Base-by-base conservation (phyloP, 163 green algal genomes). In the Smithsoniella earleae region DNA sequence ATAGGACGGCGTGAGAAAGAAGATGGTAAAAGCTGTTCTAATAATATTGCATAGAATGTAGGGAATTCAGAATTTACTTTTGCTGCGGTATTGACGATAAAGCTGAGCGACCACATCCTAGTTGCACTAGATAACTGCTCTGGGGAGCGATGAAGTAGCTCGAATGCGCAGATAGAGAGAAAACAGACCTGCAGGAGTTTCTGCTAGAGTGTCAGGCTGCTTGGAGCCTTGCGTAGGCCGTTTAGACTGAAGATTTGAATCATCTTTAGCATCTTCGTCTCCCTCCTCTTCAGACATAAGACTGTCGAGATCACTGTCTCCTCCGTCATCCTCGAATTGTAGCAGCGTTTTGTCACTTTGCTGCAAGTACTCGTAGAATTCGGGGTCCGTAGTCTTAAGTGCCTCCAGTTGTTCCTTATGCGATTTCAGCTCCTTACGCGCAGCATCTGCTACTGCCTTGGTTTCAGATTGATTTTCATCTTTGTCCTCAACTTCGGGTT, bases 301-400 rank as follows among this genome's bases (percentile, higher is more conserved):
- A 13, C 40, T 49, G 10, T 18, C 0, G 52, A 16, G 8, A 28
- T 83, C 74, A 0, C 88, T 82, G 1, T 82, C 82, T 1, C 84
- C 83, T 13, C 87, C 86, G 16, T 79, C 89, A 2, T 73, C 77
- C 3, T 84, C 86, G 79, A 97, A 97, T 0, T 88, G 80, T 8
- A 98, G 80, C 75, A 98, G 80, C 27, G 89, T 85, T 40, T 90
- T 73, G 69, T 98, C 92, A 4, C 88, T 89, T 25, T 88, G 78
- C 74, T 88, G 80, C 62, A 86, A 76, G 46, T 81, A 88, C 37
- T 85, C 79, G 55, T 89, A 95, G 77, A 95, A 95, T 81, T 90
- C 88, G 10, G 89, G 89, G 77, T 95, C 89, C 66, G 76, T 74
- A 54, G 63, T 49, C 73, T 74, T 78, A 36, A 95, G 76, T 0